Evolutionary conservation across 257 asterid genomes (phyloP).

Genomic region (Solanum habrochaites): DNA sequence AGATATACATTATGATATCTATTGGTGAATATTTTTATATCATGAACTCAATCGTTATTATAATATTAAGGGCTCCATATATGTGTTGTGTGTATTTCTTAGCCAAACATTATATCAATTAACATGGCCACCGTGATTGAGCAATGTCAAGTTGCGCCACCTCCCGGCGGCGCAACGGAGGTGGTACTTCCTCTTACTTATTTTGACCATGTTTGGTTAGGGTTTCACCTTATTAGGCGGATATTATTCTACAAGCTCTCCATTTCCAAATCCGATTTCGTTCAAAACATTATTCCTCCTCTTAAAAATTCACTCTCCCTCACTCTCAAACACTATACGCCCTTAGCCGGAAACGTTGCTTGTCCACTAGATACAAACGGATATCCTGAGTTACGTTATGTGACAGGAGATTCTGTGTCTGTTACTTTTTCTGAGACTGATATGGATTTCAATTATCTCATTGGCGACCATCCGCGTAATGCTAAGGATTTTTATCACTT

Average conservation of each 20-base stretch:
- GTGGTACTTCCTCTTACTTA: neutral
- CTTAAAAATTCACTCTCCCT: slow-evolving; percentile 7
- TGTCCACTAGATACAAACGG: neutral
- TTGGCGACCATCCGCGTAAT: neutral
- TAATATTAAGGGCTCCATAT: neutral
- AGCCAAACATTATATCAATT: neutral
- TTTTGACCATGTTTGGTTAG: slow-evolving; percentile 1
- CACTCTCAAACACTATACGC: slow-evolving; percentile 7
- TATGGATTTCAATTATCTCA: neutral
- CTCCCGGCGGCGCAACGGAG: neutral
- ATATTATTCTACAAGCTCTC: neutral
- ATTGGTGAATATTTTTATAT: neutral
- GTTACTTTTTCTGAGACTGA: neutral
- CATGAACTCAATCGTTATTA: neutral
- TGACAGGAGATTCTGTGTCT: neutral
- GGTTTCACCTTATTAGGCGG: neutral
- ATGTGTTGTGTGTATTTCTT: neutral
- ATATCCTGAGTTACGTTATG: slow-evolving; percentile 2
- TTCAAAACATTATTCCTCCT: slow-evolving; percentile 1
- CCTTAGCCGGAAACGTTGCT: slow-evolving; percentile 1
- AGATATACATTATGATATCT: too few species aligned
- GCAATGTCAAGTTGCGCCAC: slow-evolving; percentile 10
- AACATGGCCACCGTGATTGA: neutral
- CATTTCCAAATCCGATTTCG: neutral
- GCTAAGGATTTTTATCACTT: slow-evolving; percentile 1